A percentile compares a stretch with the other conserved stretches of the same genome.
phyloP scores from a whole-genome alignment of 2,329 filamentous ascomycete species.

The Sclerotinia minor region DNA sequence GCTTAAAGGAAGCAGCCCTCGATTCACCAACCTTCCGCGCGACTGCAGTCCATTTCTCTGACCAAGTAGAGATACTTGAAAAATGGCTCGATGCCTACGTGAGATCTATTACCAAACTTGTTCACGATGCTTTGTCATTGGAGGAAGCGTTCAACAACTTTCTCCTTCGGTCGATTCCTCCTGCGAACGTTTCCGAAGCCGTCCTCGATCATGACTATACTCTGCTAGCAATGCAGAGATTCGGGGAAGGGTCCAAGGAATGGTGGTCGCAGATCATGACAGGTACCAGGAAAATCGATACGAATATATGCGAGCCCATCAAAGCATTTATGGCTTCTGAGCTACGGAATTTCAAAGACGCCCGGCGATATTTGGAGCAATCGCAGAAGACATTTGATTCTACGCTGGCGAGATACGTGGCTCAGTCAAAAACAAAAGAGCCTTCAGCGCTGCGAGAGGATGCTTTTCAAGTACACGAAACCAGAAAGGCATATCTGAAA shows the following conservation, averaged over 20 bases:
- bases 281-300: slow-evolving; percentile 75
- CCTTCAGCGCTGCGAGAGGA: slow-evolving; percentile 88
- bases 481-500: slow-evolving; percentile 84
- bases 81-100: slow-evolving; percentile 82
- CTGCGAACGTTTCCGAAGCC: slow-evolving; percentile 72
- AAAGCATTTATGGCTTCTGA: slow-evolving; percentile 76
- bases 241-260: slow-evolving; percentile 82
- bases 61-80: slow-evolving; percentile 89
- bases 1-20: slow-evolving; percentile 89
- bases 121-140: slow-evolving; percentile 67
- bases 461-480: slow-evolving; percentile 92
- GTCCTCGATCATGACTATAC: slow-evolving; percentile 95
- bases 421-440: slow-evolving; percentile 91
- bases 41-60: slow-evolving; percentile 79
- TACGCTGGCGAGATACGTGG: slow-evolving; percentile 76
- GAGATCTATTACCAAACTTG: slow-evolving; percentile 61
- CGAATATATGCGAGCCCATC: slow-evolving; percentile 77
- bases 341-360: slow-evolving; percentile 82
- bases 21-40: slow-evolving; percentile 96
- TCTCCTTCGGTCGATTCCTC: slow-evolving; percentile 72
- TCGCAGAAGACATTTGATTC: slow-evolving; percentile 84
- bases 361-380: slow-evolving; percentile 70
- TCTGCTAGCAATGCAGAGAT: slow-evolving; percentile 77
- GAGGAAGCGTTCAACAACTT: slow-evolving; percentile 79
- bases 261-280: slow-evolving; percentile 79